Conservation (phyloP, 768 basidiomycete genomes). For the Boletus reticuloceps region DNA sequence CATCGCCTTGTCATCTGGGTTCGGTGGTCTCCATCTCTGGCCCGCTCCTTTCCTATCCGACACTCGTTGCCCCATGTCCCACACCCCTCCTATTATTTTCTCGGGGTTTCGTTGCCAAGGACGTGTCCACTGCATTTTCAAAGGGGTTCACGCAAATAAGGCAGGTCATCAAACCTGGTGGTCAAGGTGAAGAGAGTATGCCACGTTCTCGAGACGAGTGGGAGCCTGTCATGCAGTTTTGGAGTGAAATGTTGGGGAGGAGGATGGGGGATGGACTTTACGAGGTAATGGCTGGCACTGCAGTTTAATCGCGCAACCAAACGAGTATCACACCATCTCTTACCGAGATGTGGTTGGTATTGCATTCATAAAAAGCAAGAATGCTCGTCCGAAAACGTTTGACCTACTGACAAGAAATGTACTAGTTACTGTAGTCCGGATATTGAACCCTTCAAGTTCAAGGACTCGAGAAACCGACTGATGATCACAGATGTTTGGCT, state of each 20-base stretch:
- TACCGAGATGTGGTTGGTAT: background rate
- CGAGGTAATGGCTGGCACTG: conserved; percentile 53
- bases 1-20: conserved; percentile 42
- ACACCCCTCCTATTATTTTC: conserved; percentile 65
- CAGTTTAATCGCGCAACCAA: background rate
- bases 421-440: too few species aligned
- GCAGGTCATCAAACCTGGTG: conserved; percentile 46
- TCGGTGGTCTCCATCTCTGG: conserved; percentile 71
- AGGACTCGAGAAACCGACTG: too few species aligned
- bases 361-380: too few species aligned
- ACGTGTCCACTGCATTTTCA: conserved; percentile 49
- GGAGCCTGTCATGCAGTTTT: conserved; percentile 84
- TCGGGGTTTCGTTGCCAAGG: conserved; percentile 45
- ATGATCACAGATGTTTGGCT: too few species aligned
- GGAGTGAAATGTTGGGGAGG: conserved; percentile 65
- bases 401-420: too few species aligned
- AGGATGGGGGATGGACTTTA: conserved; percentile 62
- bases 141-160: conserved; percentile 55
- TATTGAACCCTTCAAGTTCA: too few species aligned
- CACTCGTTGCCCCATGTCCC: conserved; percentile 45
- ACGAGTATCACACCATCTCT: background rate
- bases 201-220: conserved; percentile 73
- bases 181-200: conserved; percentile 54
- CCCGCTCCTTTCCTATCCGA: conserved; percentile 77
- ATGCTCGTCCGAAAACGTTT: too few species aligned